Evolutionary conservation across 257 asterid species (phyloP), one percentile per base, ranked within the genome.

Genomic region (Solanum dulcamara): DNA sequence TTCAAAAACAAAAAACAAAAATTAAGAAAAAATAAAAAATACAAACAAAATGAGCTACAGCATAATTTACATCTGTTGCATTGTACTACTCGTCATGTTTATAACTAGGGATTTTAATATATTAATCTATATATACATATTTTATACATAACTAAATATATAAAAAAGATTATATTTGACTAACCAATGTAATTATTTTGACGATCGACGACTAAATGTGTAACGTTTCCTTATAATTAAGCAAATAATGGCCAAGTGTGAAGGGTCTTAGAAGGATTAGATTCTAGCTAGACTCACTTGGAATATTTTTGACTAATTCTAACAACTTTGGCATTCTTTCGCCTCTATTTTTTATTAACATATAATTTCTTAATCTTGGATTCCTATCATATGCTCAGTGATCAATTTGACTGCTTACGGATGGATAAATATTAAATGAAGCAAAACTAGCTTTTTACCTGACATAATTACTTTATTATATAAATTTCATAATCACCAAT

Each of bases 261-360:
- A 89, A 89, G 89, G 89, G 89, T 85, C 37, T 86, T 55, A 17
- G 64, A 35, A 35, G 64, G 33, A 85, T 83, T 88, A 85, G 91
- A 90, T 89, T 44, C 82, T 46, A 44, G 66, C 89, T 86, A 33
- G 72, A 89, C 83, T 85, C 55, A 83, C 80, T 88, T 81, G 89
- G 89, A 57, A 59, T 62, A 44, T n/a, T 84, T 50, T 88, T 85
- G 86, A 83, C 88, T 82, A 88, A 64, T 83, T 88, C 88, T 57
- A 74, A 71, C 85, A 7, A 75, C 85, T 81, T 24, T 53, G 33
- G 32, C 82, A 80, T 77, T 15, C 57, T 24, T 53, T 44, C 68
- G 42, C 5, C 75, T 38, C 1, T 20, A 22, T 42, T 70, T 51
- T 67, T 67, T 66, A 37, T 51, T 11, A 48, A 85, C 37, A 24